These are phyloP conservation scores for Larix kaempferi DNA, from an alignment of 75 land plant genomes.

Conservation along the genomic window DNA sequence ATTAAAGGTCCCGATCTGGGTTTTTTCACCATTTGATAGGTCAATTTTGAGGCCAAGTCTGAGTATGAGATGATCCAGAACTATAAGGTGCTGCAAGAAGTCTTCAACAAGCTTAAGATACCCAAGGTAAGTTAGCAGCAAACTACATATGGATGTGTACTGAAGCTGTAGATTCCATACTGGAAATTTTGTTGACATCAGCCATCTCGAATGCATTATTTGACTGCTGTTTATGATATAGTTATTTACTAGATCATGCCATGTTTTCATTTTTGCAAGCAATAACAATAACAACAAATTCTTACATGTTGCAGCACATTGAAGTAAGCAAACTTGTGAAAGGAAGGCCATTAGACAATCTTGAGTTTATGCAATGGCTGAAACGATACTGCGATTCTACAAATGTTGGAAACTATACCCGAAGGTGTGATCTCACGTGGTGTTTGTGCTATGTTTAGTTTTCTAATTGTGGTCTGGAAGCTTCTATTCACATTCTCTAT, in stretches of 20 bases:
- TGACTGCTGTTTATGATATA: background rate
- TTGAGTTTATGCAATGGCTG: conserved; percentile 57
- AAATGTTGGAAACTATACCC: conserved; percentile 8
- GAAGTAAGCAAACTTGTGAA: conserved; percentile 54
- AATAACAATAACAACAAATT: background rate
- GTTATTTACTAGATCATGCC: background rate
- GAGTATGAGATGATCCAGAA: conserved; percentile 41
- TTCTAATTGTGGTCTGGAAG: background rate
- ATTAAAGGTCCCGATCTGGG: background rate
- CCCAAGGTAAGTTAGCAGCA: conserved; percentile 17
- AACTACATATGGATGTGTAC: background rate
- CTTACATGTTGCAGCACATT: conserved; percentile 28
- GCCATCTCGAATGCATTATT: background rate
- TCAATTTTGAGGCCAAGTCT: conserved; percentile 35
- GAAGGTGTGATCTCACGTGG: conserved; percentile 23
- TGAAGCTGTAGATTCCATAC: background rate
- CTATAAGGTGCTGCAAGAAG: conserved; percentile 35
- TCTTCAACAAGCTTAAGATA: conserved; percentile 35
- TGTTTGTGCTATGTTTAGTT: background rate
- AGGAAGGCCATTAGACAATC: conserved; percentile 48
- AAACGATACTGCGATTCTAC: conserved; percentile 46
- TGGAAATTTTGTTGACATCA: background rate
- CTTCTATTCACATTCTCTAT: background rate
- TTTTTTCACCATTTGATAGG: conserved; percentile 11
- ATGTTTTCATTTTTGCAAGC: background rate